Base-by-base conservation (phyloP, 257 asterid species). In the Solanum medicagineum region DNA sequence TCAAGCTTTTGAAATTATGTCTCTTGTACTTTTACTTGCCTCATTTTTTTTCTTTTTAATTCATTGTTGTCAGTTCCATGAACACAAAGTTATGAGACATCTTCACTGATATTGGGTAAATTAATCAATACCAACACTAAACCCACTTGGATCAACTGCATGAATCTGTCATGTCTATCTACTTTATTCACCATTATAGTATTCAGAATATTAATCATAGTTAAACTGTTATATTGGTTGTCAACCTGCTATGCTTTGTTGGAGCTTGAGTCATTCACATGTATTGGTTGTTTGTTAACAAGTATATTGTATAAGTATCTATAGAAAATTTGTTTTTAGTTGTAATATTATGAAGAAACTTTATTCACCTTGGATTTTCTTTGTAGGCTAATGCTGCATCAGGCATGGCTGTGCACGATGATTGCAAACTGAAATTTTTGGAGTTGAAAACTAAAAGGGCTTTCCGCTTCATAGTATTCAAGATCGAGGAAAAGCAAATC, bases 401-500 rank as follows among this genome's bases (percentile, higher is more conserved):
- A 29, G 83, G 83, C 63, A 77, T 77, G 83, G 83, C 83, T 51
- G 83, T 77, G 62, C 83, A 77, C 11, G 83, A 77, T 1, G 83
- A 77, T 77, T 77, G 83, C 83, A 77, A 77, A 77, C 83, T 77
- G 83, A 77, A 77, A 53, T 77, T 77, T 16, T 24, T 77, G 83
- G 83, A 77, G 65, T 77, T 77, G 65, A 77, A 77, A 77, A 77
- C 63, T 51, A 77, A 77, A 77, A 77, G 83, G 63, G 47, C 63
- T 26, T 77, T 14, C 59, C 83, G 83, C 83, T 77, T 77, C 63
- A 77, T 77, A 1, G 83, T 77, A 26, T 77, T 77, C 83, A 77
- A 77, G 63, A 77, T 77, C n/a, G 83, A 77, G 47, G 83, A 77
- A 77, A 77, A 77, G 83, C 83, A 77, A 51, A 77, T 77, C 63